Evolutionary conservation across 495 filamentous ascomycete species (phyloP).

Genomic region (Neurospora sp.): DNA sequence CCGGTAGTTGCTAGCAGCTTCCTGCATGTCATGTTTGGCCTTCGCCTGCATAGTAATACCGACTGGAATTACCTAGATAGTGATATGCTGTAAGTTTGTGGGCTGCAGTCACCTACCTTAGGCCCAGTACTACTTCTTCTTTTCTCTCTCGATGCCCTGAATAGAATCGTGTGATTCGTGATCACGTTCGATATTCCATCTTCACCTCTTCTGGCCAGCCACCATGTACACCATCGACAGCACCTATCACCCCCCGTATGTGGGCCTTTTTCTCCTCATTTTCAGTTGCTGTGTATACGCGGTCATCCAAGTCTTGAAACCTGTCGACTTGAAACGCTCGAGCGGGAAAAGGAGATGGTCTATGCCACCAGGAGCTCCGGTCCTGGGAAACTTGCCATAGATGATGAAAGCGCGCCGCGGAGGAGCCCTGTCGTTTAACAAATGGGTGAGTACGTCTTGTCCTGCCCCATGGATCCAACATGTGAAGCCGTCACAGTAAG

Average conservation of each 20-base stretch:
- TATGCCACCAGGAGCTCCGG: conserved; percentile 1
- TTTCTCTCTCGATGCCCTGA: conserved; percentile 1
- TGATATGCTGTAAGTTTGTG: no score
- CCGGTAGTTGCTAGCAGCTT: no score
- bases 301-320: neutral
- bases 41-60: conserved; percentile 3
- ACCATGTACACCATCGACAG: conserved; percentile 1
- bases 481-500: conserved; percentile 1
- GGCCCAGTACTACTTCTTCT: neutral
- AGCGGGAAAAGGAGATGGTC: conserved; percentile 1
- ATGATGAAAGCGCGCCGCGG: conserved; percentile 1
- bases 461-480: neutral
- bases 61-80: neutral
- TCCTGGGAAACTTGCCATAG: neutral
- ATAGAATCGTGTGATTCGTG: neutral
- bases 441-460: conserved; percentile 1
- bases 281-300: neutral
- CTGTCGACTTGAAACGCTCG: conserved; percentile 2
- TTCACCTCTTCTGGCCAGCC: conserved; percentile 1
- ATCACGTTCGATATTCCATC: neutral
- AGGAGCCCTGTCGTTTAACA: conserved; percentile 2
- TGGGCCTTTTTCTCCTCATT: conserved; percentile 1
- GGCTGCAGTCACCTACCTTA: no score
- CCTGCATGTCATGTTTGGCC: neutral
- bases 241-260: conserved; percentile 1